Evolutionary conservation across 108 stramenopile genomes (phyloP).

Genomic region (Pseudonitzschia multistriata): DNA sequence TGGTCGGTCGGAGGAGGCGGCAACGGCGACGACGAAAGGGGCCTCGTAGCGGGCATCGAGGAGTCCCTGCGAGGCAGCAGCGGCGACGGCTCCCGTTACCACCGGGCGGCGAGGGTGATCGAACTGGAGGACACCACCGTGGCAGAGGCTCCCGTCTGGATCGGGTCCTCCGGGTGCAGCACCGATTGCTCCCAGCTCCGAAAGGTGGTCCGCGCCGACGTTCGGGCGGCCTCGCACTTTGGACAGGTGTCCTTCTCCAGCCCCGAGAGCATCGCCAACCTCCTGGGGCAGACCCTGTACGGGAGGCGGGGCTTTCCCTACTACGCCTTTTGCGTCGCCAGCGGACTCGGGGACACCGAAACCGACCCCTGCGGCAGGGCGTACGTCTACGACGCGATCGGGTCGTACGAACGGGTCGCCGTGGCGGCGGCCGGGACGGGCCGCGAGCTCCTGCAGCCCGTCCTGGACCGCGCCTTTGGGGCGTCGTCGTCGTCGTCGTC

Average conservation of each 20-base stretch:
- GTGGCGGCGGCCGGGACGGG: slow-evolving; percentile 80
- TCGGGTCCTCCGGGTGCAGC: slow-evolving; percentile 76
- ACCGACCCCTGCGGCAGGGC: slow-evolving; percentile 22
- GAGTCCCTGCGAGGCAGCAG: slow-evolving; percentile 6
- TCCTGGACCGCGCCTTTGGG: slow-evolving; percentile 71
- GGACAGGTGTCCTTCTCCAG: slow-evolving; percentile 12
- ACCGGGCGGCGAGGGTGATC: background rate
- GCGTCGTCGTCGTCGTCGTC: slow-evolving; percentile 20
- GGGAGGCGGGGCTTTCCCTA: slow-evolving; percentile 73
- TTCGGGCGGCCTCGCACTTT: slow-evolving; percentile 41
- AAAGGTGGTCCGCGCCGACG: slow-evolving; percentile 51
- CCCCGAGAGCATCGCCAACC: slow-evolving; percentile 52
- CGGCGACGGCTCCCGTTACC: too few species aligned
- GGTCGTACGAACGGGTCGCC: slow-evolving; percentile 79
- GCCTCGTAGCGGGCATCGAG: slow-evolving; percentile 11
- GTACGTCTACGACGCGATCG: slow-evolving; percentile 87
- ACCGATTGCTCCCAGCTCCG: slow-evolving; percentile 78
- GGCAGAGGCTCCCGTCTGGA: slow-evolving; percentile 39
- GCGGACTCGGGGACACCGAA: slow-evolving; percentile 39
- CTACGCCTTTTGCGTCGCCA: slow-evolving; percentile 82
- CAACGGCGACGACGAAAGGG: slow-evolving; percentile 26
- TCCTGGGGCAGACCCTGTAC: slow-evolving; percentile 72
- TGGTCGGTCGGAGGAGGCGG: too few species aligned
- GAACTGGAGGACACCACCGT: slow-evolving; percentile 4
- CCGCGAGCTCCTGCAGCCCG: slow-evolving; percentile 75